Evolutionary conservation across 352 stramenopile species (phyloP).

Genomic region (Phytopythium ostracodes): DNA sequence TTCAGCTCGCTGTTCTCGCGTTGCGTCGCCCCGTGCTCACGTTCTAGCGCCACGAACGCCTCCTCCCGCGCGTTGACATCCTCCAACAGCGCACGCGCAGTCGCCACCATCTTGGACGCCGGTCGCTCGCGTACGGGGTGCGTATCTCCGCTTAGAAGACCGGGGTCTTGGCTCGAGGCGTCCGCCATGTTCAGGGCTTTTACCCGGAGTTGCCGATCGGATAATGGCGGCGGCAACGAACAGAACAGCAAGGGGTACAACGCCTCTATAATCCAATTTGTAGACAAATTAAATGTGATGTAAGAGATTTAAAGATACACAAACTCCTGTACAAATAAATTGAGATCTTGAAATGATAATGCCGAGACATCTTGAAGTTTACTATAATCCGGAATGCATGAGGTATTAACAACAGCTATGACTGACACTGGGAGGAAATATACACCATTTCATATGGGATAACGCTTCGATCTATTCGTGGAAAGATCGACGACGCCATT

Average conservation of each 20-base stretch:
- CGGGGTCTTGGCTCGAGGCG: not conserved
- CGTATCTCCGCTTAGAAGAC: not conserved
- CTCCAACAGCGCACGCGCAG: not conserved
- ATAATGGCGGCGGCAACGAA: not conserved
- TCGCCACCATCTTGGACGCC: not conserved
- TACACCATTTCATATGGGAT: not conserved
- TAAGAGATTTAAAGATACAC: not conserved
- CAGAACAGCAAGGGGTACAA: not conserved
- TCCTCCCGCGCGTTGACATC: not conserved
- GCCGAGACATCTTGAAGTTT: not conserved
- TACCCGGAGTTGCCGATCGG: not conserved
- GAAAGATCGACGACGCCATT: conserved; percentile 4
- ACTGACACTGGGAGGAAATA: not conserved
- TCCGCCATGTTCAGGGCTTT: not conserved
- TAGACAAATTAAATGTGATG: not conserved
- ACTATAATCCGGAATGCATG: not conserved
- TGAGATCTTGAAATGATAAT: not conserved
- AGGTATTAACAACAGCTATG: not conserved
- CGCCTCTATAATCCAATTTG: not conserved
- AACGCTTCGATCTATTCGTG: not conserved
- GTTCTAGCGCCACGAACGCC: not conserved
- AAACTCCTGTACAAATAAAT: not conserved
- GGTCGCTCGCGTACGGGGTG: not conserved
- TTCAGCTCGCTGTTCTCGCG: not conserved
- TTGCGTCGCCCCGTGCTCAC: no score